Evolutionary conservation across 257 asterid genomes (phyloP).

Genomic region (Vinca minor): DNA sequence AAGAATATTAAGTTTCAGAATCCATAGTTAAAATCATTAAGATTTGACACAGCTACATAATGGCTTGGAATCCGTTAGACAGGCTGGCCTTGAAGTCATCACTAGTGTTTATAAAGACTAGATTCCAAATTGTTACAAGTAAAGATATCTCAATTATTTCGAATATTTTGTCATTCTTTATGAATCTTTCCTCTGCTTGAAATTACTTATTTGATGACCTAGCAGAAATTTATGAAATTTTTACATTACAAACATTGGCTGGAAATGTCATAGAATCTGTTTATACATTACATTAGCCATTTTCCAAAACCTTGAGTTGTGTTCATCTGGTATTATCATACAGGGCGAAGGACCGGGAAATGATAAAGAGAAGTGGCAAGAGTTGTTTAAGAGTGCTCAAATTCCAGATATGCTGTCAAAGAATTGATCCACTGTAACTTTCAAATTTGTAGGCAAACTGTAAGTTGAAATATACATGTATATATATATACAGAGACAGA

Average conservation of each 20-base stretch:
- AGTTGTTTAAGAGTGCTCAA: slow-evolving; percentile 53
- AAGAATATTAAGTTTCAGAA: neutral
- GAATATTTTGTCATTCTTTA: neutral
- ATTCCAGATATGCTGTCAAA: neutral
- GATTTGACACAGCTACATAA: neutral
- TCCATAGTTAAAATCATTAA: neutral
- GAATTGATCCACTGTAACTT: neutral
- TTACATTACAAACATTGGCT: neutral
- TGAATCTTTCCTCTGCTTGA: neutral
- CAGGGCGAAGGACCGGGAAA: slow-evolving; percentile 98
- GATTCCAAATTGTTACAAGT: neutral
- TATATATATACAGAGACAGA: too few species aligned
- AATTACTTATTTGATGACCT: neutral
- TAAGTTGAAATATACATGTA: too few species aligned
- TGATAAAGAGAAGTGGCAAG: slow-evolving; percentile 58
- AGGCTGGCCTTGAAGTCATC: neutral
- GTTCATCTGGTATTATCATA: slow-evolving; percentile 11
- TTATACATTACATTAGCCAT: neutral
- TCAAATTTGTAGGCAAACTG: neutral
- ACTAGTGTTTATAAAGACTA: neutral
- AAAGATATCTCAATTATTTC: neutral
- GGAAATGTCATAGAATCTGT: too few species aligned
- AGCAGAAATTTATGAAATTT: neutral
- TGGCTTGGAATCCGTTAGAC: neutral
- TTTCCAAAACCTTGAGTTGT: neutral